These are phyloP conservation scores for Aspergillus wentii DNA, from an alignment of 495 filamentous ascomycete species.

Conservation along the genomic window DNA sequence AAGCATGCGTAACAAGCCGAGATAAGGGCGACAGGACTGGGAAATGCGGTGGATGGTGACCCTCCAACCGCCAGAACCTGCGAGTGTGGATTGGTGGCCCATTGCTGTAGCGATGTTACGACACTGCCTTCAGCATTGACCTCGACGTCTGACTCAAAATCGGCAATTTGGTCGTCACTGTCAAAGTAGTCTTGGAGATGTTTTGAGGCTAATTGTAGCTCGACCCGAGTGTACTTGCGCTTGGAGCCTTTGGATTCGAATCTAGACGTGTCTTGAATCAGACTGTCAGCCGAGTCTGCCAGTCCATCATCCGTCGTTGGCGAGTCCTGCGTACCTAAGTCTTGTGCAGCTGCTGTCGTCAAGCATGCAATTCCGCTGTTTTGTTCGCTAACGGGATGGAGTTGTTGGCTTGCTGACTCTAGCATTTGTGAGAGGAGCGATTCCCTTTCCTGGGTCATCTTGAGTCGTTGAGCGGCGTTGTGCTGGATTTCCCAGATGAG, in stretches of 20 bases:
- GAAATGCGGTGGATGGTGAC: slow-evolving; percentile 17
- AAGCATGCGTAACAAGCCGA: slow-evolving; percentile 33
- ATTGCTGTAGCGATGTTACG: slow-evolving; percentile 31
- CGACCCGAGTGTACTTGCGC: slow-evolving; percentile 35
- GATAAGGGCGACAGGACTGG: slow-evolving; percentile 31
- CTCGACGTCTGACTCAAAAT: slow-evolving; percentile 26
- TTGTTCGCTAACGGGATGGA: slow-evolving; percentile 22
- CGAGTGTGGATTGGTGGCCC: slow-evolving; percentile 30
- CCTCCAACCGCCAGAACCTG: slow-evolving; percentile 38
- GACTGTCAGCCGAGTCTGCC: slow-evolving; percentile 8
- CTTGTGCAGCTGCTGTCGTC: slow-evolving; percentile 28
- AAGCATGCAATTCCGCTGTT: slow-evolving; percentile 31
- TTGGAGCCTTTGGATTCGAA: slow-evolving; percentile 30
- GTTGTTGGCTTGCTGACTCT: slow-evolving; percentile 17
- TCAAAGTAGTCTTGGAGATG: slow-evolving; percentile 41
- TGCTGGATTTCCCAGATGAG: slow-evolving; percentile 42
- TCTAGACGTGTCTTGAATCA: slow-evolving; percentile 19
- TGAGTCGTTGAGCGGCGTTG: slow-evolving; percentile 25
- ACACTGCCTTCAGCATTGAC: slow-evolving; percentile 29
- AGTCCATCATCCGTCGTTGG: slow-evolving; percentile 3
- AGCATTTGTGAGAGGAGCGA: slow-evolving; percentile 24
- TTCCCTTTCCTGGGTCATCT: slow-evolving; percentile 21
- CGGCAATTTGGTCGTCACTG: slow-evolving; percentile 31
- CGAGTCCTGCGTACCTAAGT: slow-evolving; percentile 28
- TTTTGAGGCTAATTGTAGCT: slow-evolving; percentile 37